Conservation (phyloP, 2,329 filamentous ascomycete species). For the Alternaria triticimaculans region DNA sequence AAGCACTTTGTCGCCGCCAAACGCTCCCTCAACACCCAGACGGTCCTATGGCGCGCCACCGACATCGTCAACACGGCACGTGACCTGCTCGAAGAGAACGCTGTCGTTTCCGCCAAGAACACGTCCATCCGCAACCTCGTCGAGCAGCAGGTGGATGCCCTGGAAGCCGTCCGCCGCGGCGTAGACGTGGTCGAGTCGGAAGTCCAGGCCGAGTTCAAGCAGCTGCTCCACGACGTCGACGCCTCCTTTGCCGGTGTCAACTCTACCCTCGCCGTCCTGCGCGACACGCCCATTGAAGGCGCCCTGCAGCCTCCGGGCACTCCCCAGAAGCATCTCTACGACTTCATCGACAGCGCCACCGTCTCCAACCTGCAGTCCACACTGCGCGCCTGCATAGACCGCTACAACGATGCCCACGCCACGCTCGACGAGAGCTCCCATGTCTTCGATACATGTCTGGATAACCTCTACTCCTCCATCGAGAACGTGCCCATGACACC, state of each 20-base stretch:
- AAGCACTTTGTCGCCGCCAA: conserved; percentile 86
- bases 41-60: conserved; percentile 82
- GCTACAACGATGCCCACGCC: conserved; percentile 72
- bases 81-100: conserved; percentile 76
- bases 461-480: conserved; percentile 45
- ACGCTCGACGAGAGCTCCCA: conserved; percentile 60
- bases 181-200: conserved; percentile 52
- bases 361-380: conserved; percentile 70
- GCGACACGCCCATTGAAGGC: conserved; percentile 68
- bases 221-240: conserved; percentile 70
- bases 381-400: conserved; percentile 73
- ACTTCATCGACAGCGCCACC: conserved; percentile 77
- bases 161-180: conserved; percentile 53
- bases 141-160: conserved; percentile 52
- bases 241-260: conserved; percentile 69
- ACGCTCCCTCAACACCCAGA: conserved; percentile 82
- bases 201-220: conserved; percentile 55
- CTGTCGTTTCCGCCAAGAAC: conserved; percentile 67
- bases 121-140: conserved; percentile 51
- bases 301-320: conserved; percentile 63
- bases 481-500: conserved; percentile 42
- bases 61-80: conserved; percentile 82
- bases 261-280: conserved; percentile 70
- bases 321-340: conserved; percentile 67
- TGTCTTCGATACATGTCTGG: conserved; percentile 77